Base-by-base conservation (phyloP, 2,329 filamentous ascomycete species). In the Fusarium circinatum region DNA sequence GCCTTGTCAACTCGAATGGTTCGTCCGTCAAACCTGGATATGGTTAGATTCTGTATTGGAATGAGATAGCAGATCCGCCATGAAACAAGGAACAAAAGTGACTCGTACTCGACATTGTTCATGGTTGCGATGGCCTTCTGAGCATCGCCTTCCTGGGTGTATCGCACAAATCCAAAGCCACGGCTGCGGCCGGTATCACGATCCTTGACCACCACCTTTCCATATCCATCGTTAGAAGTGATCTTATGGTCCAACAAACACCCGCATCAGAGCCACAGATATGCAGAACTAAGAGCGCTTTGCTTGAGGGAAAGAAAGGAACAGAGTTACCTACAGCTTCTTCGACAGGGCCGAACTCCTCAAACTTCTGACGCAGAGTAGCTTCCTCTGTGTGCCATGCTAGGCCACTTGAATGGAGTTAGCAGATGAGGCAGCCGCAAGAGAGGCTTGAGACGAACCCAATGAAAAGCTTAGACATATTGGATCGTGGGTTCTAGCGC, bases 351-450 rank as follows among this genome's bases (percentile, higher is more conserved):
- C 96, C 96, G 81, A 94, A 98, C 83, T 96, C 92, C 83, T 96
- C 92, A 83, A 99, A 99, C 85, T 98, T 98, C 81, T 92, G 87
- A 80, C 94, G 93, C 76, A 99, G 88, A 77, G 94, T 95, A 49
- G 86, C 85, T 85, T 98, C 96, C 84, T 97, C 95, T 75, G 96
- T 99, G 87, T 98, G 95, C 96, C 96, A 99, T 80, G 96, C 94
- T 78, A 99, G 94, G 89, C 96, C 96, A 81, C 96, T 75, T 98
- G 52, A 30, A 51, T 54, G 47, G 54, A 36, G 65, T 81, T 64
- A 82, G 79, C 62, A 62, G 41, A 49, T 59, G 63, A 62, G 42
- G 65, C 42, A 57, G 24, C 41, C 36, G 32, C 22, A 45, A 24
- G 32, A 26, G 60, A 36, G 39, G 26, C 9, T 45, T 58, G 44